Evolutionary conservation across 352 stramenopile species (phyloP).

Genomic region (Globisporangium megalacanthum): DNA sequence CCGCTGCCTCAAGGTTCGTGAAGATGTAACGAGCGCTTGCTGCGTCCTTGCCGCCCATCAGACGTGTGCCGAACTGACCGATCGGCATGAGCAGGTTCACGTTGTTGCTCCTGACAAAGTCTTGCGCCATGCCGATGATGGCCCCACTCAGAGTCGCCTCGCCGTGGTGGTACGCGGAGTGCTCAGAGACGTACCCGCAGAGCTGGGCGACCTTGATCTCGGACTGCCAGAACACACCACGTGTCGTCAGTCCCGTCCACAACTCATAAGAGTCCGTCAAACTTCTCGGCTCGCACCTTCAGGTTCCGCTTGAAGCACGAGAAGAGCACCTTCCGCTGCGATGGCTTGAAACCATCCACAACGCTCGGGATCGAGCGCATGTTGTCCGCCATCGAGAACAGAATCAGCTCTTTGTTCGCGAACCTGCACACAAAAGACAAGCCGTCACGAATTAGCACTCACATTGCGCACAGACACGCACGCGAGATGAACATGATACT

Average conservation of each 20-base stretch:
- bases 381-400: constrained; percentile 98
- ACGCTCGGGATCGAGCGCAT: constrained; percentile 94
- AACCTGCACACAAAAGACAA: constrained; percentile 63
- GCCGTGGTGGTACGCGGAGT: constrained; percentile 98
- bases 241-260: neutral
- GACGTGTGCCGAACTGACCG: constrained; percentile 96
- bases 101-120: constrained; percentile 99
- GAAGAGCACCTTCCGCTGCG: constrained; percentile 97
- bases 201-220: constrained; percentile 94
- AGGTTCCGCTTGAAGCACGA: constrained; percentile 98
- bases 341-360: constrained; percentile 98
- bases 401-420: constrained; percentile 98
- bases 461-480: neutral
- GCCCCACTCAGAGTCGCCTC: constrained; percentile 93
- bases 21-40: constrained; percentile 94
- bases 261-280: neutral
- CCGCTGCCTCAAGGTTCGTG: constrained; percentile 86
- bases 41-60: constrained; percentile 96
- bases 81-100: constrained; percentile 93
- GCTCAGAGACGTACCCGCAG: constrained; percentile 96
- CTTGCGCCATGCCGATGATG: constrained; percentile 98
- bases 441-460: neutral
- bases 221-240: constrained; percentile 12
- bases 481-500: neutral
- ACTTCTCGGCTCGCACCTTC: constrained; percentile 45